Base-by-base conservation (phyloP, 768 basidiomycete genomes). In the Boletus rex-veris region DNA sequence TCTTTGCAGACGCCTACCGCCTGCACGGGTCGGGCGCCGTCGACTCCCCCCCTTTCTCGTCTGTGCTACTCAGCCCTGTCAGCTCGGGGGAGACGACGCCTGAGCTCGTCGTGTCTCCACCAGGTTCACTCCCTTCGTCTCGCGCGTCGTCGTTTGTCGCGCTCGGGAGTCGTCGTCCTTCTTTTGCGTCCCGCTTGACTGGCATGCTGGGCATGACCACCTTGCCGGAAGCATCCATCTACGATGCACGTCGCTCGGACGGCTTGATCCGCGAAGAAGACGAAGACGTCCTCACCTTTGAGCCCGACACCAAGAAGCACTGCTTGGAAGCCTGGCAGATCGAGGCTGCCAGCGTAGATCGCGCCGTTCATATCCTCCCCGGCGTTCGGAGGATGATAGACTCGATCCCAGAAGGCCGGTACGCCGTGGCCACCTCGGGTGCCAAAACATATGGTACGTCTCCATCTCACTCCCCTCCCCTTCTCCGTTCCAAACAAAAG, bases 351-450 rank as follows among this genome's bases (percentile, higher is more conserved):
- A 71, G 66, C 54, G 78, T 84, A 54, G 80, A 86, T 59, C 81
- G 83, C 57, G 76, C 78, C n/a, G 84, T 88, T 37, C 77, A 77
- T 49, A 88, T 88, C 60, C 76, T 90, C 1, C 87, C 88, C 26
- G 86, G 88, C 38, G 88, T 88, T 4, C 75, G 75, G 63, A 72
- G 69, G 54, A 75, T 90, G 74, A 84, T 90, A 57, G 74, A 77
- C 50, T 82, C 84, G 7, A 76, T 90, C 47, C 86, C 87, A 5
- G 70, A 74, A 48, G 84, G 80, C n/a, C 75, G 75, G 39, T 89
- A 83, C 63, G 86, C 85, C 18, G 84, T 89, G 16, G 86, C 86
- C 3, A 89, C 87, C 0, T 86, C 85, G 0, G 86, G 85, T 5
- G 86, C 87, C 4, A 84, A 81, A 67, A 87, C 84, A 1, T 86